A percentile compares a stretch with the other conserved stretches of the same genome.
These are phyloP conservation scores for Didymella exigua DNA, from an alignment of 2,329 filamentous ascomycete genomes.

Conservation along the genomic window DNA sequence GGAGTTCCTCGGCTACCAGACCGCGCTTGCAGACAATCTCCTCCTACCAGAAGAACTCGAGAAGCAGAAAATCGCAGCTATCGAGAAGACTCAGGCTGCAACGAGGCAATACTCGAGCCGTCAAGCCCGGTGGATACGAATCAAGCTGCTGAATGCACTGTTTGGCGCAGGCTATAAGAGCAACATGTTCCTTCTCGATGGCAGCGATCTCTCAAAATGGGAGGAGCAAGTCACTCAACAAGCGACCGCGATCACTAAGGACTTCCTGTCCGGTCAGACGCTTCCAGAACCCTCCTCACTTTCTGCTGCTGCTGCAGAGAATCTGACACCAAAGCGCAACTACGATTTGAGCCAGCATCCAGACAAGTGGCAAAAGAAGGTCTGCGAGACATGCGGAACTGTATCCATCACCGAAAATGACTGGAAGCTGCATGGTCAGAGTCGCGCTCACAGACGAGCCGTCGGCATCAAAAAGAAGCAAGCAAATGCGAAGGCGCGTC, in stretches of 20 bases:
- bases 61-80: slow-evolving; percentile 61
- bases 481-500: slow-evolving; percentile 17
- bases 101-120: slow-evolving; percentile 87
- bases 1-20: slow-evolving; percentile 78
- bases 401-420: slow-evolving; percentile 62
- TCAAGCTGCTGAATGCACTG: slow-evolving; percentile 76
- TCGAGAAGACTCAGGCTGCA: slow-evolving; percentile 79
- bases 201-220: slow-evolving; percentile 71
- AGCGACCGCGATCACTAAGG: slow-evolving; percentile 65
- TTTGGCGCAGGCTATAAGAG: slow-evolving; percentile 59
- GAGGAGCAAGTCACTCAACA: slow-evolving; percentile 66
- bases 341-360: slow-evolving; percentile 52
- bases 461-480: slow-evolving; percentile 37
- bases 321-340: slow-evolving; percentile 62
- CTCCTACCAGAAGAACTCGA: slow-evolving; percentile 53
- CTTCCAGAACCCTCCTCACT: slow-evolving; percentile 63
- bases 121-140: slow-evolving; percentile 84
- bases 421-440: slow-evolving; percentile 63
- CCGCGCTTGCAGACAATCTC: slow-evolving; percentile 34
- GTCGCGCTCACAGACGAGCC: slow-evolving; percentile 58
- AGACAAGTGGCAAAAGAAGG: slow-evolving; percentile 58
- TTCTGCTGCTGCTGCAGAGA: slow-evolving; percentile 60
- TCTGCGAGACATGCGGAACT: slow-evolving; percentile 73
- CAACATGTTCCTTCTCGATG: slow-evolving; percentile 79
- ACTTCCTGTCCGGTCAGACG: slow-evolving; percentile 63